phyloP scores from a whole-genome alignment of 768 basidiomycete species.

The Lactifluus subvellereus region DNA sequence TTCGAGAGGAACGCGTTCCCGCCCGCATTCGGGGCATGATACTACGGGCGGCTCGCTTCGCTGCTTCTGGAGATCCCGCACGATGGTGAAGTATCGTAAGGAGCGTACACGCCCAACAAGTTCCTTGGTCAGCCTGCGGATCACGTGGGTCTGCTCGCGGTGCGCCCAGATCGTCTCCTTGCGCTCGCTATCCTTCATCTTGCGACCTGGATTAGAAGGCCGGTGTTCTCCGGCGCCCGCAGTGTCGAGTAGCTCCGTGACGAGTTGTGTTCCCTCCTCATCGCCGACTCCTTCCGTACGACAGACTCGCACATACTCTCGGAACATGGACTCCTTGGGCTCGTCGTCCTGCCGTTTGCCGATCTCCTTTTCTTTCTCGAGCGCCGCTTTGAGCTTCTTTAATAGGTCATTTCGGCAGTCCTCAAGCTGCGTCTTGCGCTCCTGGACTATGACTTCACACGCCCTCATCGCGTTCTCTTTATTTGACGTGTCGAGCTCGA shows the following conservation, averaged over 20 bases:
- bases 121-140: slow-evolving; percentile 81
- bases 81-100: slow-evolving; percentile 85
- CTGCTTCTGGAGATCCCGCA: slow-evolving; percentile 82
- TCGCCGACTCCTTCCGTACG: slow-evolving; percentile 72
- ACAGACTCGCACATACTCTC: slow-evolving; percentile 66
- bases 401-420: slow-evolving; percentile 73
- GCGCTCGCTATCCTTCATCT: slow-evolving; percentile 51
- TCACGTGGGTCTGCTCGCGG: slow-evolving; percentile 81
- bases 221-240: slow-evolving; percentile 42
- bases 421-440: slow-evolving; percentile 72
- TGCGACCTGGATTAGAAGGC: slow-evolving; percentile 20
- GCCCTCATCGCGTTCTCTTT: slow-evolving; percentile 80
- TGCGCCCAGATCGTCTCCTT: slow-evolving; percentile 72
- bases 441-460: slow-evolving; percentile 85
- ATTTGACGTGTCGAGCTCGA: slow-evolving; percentile 69
- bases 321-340: slow-evolving; percentile 70
- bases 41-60: slow-evolving; percentile 52
- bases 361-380: slow-evolving; percentile 63
- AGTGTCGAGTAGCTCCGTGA: slow-evolving; percentile 53
- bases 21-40: slow-evolving; percentile 57
- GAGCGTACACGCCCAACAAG: slow-evolving; percentile 87
- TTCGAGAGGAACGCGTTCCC: slow-evolving; percentile 48
- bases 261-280: slow-evolving; percentile 61
- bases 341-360: slow-evolving; percentile 35
- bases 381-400: slow-evolving; percentile 55